A percentile compares a stretch with the other conserved stretches of the same genome.
phyloP scores from a whole-genome alignment of 73 alveolate genomes.

The Durusdinium trenchii region DNA sequence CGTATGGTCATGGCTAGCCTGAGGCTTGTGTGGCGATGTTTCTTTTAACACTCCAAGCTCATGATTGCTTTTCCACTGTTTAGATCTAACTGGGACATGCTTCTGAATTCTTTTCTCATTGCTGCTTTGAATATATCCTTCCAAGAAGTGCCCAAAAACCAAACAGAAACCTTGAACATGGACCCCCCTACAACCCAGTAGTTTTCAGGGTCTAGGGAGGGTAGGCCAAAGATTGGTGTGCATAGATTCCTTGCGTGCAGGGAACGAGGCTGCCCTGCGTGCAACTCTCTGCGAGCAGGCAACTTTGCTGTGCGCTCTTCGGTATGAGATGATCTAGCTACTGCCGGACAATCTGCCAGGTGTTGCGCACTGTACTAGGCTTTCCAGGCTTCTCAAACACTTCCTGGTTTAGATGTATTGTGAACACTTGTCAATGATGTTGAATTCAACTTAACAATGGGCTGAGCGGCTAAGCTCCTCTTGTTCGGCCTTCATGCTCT shows the following conservation, averaged over 20 bases:
- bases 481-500: no score
- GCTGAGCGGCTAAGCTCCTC: no score
- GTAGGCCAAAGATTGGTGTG: background rate
- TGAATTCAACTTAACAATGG: no score
- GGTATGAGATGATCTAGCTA: no score
- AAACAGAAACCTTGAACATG: background rate
- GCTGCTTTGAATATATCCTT: background rate
- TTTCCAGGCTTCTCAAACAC: no score
- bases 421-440: no score
- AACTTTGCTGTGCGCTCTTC: no score
- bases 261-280: conserved; percentile 31
- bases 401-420: no score
- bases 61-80: no score
- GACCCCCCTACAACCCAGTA: background rate
- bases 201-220: background rate
- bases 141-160: background rate
- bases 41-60: background rate
- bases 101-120: no score
- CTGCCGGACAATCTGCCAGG: no score
- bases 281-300: conserved; percentile 58
- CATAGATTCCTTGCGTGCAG: background rate
- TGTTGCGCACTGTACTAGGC: no score
- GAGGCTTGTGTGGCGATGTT: background rate
- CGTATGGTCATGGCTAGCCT: background rate
- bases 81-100: background rate